phyloP scores from a whole-genome alignment of 768 basidiomycete species.

The Hortiboletus campestris region DNA sequence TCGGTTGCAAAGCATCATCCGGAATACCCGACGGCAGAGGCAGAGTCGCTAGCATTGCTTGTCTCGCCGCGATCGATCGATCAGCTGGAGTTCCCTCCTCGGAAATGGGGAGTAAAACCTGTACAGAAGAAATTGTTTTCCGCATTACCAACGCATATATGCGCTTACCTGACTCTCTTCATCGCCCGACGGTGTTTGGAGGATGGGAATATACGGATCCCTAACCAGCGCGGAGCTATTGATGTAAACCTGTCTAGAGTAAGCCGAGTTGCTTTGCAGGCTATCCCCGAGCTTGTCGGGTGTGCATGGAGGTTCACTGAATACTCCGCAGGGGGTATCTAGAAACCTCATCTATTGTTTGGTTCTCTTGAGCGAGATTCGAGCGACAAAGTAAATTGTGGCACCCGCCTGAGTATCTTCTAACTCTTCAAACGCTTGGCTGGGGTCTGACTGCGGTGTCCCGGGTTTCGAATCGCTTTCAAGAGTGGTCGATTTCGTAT shows the following conservation, averaged over 20 bases:
- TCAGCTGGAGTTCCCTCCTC: slow-evolving; percentile 21
- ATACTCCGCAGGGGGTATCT: not conserved
- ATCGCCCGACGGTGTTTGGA: not conserved
- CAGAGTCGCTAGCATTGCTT: slow-evolving; percentile 53
- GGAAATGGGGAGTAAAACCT: not conserved
- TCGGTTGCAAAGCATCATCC: slow-evolving; percentile 64
- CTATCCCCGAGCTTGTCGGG: slow-evolving; percentile 22
- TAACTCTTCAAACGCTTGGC: not conserved
- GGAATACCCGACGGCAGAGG: slow-evolving; percentile 65
- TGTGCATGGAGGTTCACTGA: slow-evolving; percentile 10
- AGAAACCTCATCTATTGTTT: not conserved
- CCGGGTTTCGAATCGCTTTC: not conserved
- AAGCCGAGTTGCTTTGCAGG: slow-evolving; percentile 29
- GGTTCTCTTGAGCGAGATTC: not conserved
- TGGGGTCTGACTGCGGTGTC: not conserved
- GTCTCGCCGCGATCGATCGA: slow-evolving; percentile 51
- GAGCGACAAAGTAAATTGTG: not conserved
- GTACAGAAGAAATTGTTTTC: not conserved
- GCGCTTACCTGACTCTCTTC: slow-evolving; percentile 16
- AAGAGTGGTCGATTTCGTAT: slow-evolving; percentile 3
- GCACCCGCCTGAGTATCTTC: slow-evolving; percentile 5
- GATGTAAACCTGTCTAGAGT: slow-evolving; percentile 15
- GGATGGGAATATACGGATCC: not conserved
- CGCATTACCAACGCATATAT: slow-evolving; percentile 11
- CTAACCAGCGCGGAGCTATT: slow-evolving; percentile 6